A percentile compares a stretch with the other conserved stretches of the same genome.
phyloP scores from a whole-genome alignment of 2,329 filamentous ascomycete species.

The Neurospora sp. region DNA sequence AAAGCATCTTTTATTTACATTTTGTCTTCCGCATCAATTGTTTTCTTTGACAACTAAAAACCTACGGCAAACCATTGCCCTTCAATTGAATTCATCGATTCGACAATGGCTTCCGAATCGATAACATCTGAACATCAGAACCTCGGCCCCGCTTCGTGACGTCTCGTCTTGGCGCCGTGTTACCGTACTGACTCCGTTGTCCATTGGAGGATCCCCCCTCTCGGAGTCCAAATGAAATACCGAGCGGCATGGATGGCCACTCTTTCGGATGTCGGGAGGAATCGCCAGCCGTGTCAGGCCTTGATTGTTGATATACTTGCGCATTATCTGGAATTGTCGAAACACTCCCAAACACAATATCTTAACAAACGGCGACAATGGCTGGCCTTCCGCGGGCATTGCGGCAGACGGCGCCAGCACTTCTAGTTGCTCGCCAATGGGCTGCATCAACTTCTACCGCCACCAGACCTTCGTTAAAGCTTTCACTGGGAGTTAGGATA shows the following conservation, averaged over 20 bases:
- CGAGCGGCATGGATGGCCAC: neutral
- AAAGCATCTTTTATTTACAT: neutral
- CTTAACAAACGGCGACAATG: neutral
- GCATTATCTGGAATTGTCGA: neutral
- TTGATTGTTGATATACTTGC: neutral
- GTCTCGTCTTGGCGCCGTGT: neutral
- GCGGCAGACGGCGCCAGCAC: constrained; percentile 1
- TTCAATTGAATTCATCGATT: neutral
- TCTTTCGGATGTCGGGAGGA: neutral
- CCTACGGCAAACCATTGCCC: no score
- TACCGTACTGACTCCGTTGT: neutral
- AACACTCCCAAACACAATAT: neutral
- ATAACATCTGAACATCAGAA: neutral
- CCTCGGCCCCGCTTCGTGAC: neutral
- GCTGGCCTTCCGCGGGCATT: constrained; percentile 1
- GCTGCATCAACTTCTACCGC: neutral
- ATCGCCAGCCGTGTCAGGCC: neutral
- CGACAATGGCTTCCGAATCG: neutral
- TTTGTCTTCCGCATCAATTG: neutral
- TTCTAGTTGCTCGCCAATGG: neutral
- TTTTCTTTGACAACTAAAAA: neutral
- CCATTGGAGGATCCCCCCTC: neutral
- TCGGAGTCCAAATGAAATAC: constrained; percentile 5
- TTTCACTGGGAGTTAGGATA: neutral
- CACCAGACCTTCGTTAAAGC: neutral